phyloP scores from a whole-genome alignment of 2,329 filamentous ascomycete genomes.

The Fusarium sp. region DNA sequence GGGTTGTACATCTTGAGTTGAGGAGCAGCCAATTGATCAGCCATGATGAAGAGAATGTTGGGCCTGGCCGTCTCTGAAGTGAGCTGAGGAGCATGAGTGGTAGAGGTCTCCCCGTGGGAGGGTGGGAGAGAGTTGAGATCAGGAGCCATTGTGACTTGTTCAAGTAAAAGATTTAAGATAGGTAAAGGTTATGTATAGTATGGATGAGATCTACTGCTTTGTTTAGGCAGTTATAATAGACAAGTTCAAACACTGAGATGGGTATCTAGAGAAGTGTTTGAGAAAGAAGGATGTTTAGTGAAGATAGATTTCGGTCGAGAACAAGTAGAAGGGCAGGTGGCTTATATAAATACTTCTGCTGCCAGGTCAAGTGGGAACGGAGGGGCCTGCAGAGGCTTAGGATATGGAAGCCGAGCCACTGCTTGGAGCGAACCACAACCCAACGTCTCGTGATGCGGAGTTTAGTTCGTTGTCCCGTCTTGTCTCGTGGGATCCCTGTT shows the following conservation, averaged over 20 bases:
- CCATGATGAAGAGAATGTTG: conserved; percentile 84
- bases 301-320: neutral
- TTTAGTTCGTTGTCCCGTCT: conserved; percentile 10
- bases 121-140: conserved; percentile 78
- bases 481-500: conserved; percentile 29
- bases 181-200: neutral
- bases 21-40: conserved; percentile 91
- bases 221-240: neutral
- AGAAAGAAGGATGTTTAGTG: neutral
- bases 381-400: neutral
- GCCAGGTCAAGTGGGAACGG: neutral
- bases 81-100: conserved; percentile 29
- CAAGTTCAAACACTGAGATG: neutral
- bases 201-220: neutral
- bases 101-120: conserved; percentile 55
- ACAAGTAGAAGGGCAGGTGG: conserved; percentile 8
- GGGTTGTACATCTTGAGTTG: conserved; percentile 92
- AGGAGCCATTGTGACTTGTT: conserved; percentile 67
- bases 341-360: conserved; percentile 19
- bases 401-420: conserved; percentile 6
- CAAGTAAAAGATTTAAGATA: neutral
- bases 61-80: conserved; percentile 49
- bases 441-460: conserved; percentile 33
- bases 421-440: conserved; percentile 22
- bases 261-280: conserved; percentile 7